A percentile compares a stretch with the other conserved stretches of the same genome.
These are phyloP conservation scores for Penicillium cataractarum DNA, from an alignment of 495 filamentous ascomycete genomes.

Conservation along the genomic window DNA sequence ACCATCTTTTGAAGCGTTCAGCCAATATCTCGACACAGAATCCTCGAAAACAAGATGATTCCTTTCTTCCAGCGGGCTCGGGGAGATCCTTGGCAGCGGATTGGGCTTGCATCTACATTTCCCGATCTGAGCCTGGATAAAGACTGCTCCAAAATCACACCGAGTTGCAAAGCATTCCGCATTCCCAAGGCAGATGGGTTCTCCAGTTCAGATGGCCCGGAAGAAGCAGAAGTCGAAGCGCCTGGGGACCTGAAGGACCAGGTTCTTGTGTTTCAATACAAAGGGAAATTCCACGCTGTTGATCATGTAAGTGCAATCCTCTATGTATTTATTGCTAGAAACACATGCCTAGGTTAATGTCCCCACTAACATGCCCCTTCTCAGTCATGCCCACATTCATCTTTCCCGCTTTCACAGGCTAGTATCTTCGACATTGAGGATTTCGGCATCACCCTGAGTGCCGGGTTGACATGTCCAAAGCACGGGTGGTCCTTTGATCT, in stretches of 20 bases:
- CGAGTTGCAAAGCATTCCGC: conserved; percentile 59
- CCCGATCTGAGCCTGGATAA: conserved; percentile 49
- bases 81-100: conserved; percentile 34
- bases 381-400: conserved; percentile 64
- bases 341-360: no score
- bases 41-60: conserved; percentile 14
- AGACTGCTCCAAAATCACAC: conserved; percentile 33
- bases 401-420: conserved; percentile 59
- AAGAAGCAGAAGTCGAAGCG: conserved; percentile 44
- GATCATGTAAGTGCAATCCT: conserved; percentile 54
- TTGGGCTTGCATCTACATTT: conserved; percentile 53
- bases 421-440: conserved; percentile 66
- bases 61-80: conserved; percentile 18
- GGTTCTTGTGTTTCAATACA: conserved; percentile 60
- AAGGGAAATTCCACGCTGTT: conserved; percentile 60
- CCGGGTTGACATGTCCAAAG: conserved; percentile 62
- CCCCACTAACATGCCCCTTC: conserved; percentile 11
- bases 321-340: not conserved
- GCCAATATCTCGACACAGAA: not conserved
- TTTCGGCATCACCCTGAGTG: conserved; percentile 52
- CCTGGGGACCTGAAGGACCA: conserved; percentile 56
- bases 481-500: conserved; percentile 66
- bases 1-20: not conserved
- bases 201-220: conserved; percentile 18
- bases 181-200: conserved; percentile 45